Evolutionary conservation across 805 yeast species (phyloP), one percentile per base, ranked within the genome.

Genomic region (Torulaspora franciscae): DNA sequence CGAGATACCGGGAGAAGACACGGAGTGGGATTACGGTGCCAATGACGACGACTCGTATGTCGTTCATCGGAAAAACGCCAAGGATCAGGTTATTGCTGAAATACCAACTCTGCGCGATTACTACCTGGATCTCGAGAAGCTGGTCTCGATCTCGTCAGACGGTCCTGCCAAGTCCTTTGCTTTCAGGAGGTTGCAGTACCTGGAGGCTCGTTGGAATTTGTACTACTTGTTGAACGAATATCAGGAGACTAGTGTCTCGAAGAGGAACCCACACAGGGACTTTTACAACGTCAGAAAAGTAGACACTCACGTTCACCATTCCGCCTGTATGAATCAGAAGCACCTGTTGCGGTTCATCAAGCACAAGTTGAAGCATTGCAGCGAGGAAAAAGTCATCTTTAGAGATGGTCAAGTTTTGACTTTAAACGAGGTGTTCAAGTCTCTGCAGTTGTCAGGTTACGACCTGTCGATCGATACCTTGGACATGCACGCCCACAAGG

Each of bases 401-500:
- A 83, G 99, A 71, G 99, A 93, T 69, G 95, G 91, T 14, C 81
- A 86, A 62, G 78, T 88, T 6, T 75, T 93, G 59, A 85, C 97
- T 0, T 74, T 93, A 53, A 77, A 74, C n/a, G 83, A 91, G 63
- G 99, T 93, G 38, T 93, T 93, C 68, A 77, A 89, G 60, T 89
- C 98, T 29, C 75, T 93, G 64, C 82, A 87, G 45, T 75, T 93
- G 48, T 83, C 96, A 0, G 98, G 97, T 1, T 93, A 95, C 62
- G 99, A 93, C 62, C 73, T 93, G 47, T 85, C 95, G 46, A 93
- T 93, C 58, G 99, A 93, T 60, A 95, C 99, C 1, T 75, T 93
- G 54, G 99, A 93, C 67, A 93, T 93, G 99, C 99, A 93, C 67
- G 99, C 99, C 4, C 99, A 93, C 66, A 85, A 90, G 52, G 99